phyloP scores from a whole-genome alignment of 2,329 filamentous ascomycete genomes.

The Hypoxylon sp. region DNA sequence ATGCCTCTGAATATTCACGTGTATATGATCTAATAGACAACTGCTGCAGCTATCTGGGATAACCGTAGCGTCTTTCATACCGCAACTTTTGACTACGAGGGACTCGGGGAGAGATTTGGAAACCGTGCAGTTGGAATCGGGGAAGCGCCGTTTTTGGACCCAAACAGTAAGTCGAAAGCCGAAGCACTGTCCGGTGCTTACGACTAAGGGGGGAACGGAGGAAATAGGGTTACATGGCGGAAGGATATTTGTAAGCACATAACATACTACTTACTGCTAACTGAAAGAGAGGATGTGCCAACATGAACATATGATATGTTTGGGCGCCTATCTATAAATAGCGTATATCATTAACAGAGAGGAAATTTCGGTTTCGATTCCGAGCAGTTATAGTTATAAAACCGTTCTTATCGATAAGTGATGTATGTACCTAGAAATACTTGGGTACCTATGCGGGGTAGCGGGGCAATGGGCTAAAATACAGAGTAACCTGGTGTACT shows the following conservation, averaged over 20 bases:
- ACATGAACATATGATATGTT: too few relatives aligned
- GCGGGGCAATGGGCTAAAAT: slow-evolving; percentile 12
- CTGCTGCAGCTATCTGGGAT: slow-evolving; percentile 73
- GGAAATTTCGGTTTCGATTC: too few relatives aligned
- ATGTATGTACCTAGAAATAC: background rate
- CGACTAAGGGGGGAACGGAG: background rate
- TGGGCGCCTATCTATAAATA: too few relatives aligned
- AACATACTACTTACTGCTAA: too few relatives aligned
- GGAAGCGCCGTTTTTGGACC: slow-evolving; percentile 69
- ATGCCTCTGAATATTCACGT: background rate
- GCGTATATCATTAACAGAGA: too few relatives aligned
- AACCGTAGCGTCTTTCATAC: slow-evolving; percentile 72
- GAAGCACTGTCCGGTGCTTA: slow-evolving; percentile 13
- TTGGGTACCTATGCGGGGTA: slow-evolving; percentile 18
- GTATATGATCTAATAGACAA: background rate
- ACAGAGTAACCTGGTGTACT: background rate
- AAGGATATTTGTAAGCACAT: background rate
- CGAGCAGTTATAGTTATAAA: too few relatives aligned
- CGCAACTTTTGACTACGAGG: slow-evolving; percentile 71
- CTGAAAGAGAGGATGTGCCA: too few relatives aligned
- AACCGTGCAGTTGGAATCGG: slow-evolving; percentile 69
- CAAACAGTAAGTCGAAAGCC: slow-evolving; percentile 49
- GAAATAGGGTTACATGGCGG: background rate
- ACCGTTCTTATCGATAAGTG: slow-evolving; percentile 7
- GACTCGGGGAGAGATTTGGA: slow-evolving; percentile 65